Conservation (phyloP, 108 stramenopile genomes). For the Nitzschia palea region DNA sequence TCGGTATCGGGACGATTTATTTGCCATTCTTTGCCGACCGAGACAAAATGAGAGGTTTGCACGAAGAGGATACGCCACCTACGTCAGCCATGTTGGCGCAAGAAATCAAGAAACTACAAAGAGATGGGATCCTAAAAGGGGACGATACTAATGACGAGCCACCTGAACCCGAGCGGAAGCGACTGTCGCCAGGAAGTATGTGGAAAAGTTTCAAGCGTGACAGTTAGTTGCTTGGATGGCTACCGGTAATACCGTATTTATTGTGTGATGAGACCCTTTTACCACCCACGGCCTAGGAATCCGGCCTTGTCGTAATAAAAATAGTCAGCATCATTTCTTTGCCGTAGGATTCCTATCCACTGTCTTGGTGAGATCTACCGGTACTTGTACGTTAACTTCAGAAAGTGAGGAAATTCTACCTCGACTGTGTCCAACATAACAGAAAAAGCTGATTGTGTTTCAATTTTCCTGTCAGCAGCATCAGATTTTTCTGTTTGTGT, state of each 20-base stretch:
- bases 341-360: too few relatives aligned
- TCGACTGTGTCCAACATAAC: too few relatives aligned
- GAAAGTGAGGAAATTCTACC: too few relatives aligned
- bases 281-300: too few relatives aligned
- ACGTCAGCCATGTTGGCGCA: constrained; percentile 41
- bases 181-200: constrained; percentile 31
- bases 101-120: constrained; percentile 39
- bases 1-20: constrained; percentile 30
- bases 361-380: too few relatives aligned
- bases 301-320: too few relatives aligned
- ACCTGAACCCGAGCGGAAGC: background rate
- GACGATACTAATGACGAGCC: constrained; percentile 19
- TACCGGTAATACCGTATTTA: background rate
- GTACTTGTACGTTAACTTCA: too few relatives aligned
- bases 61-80: constrained; percentile 41
- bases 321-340: too few relatives aligned
- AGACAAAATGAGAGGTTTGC: constrained; percentile 48
- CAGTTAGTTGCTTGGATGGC: background rate
- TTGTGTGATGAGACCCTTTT: background rate
- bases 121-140: constrained; percentile 29
- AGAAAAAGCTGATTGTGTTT: too few relatives aligned
- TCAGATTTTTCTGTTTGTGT: too few relatives aligned
- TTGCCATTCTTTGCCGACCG: constrained; percentile 48
- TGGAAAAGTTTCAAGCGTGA: constrained; percentile 21
- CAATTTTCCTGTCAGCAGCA: too few relatives aligned